Evolutionary conservation across 768 basidiomycete genomes (phyloP).

Genomic region (Podaxis sp.): DNA sequence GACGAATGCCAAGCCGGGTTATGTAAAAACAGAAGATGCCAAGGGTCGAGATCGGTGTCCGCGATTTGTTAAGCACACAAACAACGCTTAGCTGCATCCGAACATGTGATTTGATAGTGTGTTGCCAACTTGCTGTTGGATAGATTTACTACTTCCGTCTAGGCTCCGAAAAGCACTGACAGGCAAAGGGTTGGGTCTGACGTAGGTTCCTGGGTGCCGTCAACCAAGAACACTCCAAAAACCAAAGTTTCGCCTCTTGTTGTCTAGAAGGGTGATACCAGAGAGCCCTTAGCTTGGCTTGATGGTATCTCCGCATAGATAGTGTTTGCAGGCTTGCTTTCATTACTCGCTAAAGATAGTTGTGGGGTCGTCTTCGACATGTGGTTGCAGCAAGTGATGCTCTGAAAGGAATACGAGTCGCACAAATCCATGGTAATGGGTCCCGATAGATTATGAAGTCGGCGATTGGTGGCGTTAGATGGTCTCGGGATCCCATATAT

Average conservation of each 20-base stretch:
- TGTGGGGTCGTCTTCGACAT: no score
- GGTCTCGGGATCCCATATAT: neutral
- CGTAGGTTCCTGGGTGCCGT: neutral
- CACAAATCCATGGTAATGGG: no score
- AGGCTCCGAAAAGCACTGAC: neutral
- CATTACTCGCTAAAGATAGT: no score
- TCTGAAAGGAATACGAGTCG: no score
- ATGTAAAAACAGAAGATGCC: neutral
- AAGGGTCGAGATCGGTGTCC: neutral
- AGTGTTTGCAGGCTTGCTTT: neutral
- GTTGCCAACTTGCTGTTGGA: neutral
- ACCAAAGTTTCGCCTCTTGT: neutral
- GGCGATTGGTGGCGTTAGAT: neutral
- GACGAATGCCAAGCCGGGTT: constrained; percentile 1
- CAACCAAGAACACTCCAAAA: neutral
- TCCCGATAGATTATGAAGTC: neutral
- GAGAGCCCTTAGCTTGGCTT: neutral
- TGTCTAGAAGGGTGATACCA: neutral
- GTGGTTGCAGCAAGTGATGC: no score
- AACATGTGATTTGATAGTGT: neutral
- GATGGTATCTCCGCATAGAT: neutral
- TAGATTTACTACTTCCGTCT: neutral
- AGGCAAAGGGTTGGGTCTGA: neutral
- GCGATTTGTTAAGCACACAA: neutral
- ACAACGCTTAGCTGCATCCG: neutral